A percentile compares a stretch with the other conserved stretches of the same genome.
These are phyloP conservation scores for Borovskyia barvae DNA, from an alignment of 208 protist species.

Conservation along the genomic window DNA sequence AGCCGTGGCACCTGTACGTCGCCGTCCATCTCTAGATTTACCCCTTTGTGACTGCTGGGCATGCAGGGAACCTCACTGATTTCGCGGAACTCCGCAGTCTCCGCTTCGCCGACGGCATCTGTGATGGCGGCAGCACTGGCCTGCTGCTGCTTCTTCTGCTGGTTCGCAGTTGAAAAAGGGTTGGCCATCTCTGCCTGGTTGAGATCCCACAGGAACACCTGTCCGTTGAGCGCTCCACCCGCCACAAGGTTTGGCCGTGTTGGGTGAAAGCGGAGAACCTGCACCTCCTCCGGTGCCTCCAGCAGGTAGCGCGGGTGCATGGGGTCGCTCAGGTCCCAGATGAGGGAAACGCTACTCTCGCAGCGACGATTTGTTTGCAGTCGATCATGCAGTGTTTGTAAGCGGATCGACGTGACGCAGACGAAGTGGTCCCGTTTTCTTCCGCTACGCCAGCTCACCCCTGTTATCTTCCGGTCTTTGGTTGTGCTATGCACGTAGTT, in stretches of 20 bases:
- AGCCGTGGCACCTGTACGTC: conserved; percentile 81
- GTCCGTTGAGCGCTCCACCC: conserved; percentile 87
- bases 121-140: neutral
- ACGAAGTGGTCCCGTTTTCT: conserved; percentile 64
- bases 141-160: conserved; percentile 9
- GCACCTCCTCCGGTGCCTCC: conserved; percentile 85
- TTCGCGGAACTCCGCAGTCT: conserved; percentile 32
- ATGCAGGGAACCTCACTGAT: conserved; percentile 74
- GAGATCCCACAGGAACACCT: conserved; percentile 91
- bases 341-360: conserved; percentile 70
- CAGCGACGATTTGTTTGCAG: conserved; percentile 71
- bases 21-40: conserved; percentile 70
- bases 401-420: conserved; percentile 75
- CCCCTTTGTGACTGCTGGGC: conserved; percentile 63
- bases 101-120: neutral
- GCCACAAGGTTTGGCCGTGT: conserved; percentile 73
- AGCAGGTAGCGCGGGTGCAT: conserved; percentile 90
- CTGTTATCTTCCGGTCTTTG: conserved; percentile 75
- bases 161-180: conserved; percentile 12
- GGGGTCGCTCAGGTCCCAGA: conserved; percentile 90
- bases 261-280: conserved; percentile 87
- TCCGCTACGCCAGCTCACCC: conserved; percentile 79
- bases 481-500: conserved; percentile 82
- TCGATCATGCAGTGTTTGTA: conserved; percentile 62
- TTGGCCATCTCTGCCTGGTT: conserved; percentile 38